Conservation (phyloP, 352 stramenopile genomes). For the Phytophthora chlamydospora region DNA sequence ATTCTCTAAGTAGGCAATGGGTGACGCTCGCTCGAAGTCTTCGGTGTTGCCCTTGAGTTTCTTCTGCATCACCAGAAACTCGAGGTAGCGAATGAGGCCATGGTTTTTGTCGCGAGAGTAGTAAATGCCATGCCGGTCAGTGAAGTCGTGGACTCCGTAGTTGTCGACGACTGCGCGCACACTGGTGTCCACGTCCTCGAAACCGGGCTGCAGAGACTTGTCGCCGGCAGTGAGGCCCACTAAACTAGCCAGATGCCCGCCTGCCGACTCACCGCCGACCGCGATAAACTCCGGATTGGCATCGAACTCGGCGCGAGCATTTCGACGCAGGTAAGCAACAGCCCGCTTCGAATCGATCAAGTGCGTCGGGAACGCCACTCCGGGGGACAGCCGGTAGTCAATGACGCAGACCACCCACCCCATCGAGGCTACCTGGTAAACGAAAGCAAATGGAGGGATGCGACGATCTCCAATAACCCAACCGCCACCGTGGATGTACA, state of each 20-base stretch:
- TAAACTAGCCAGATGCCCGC: slow-evolving; percentile 58
- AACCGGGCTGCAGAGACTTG: slow-evolving; percentile 58
- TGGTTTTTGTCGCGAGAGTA: slow-evolving; percentile 49
- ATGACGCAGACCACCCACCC: slow-evolving; percentile 75
- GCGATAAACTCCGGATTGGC: slow-evolving; percentile 63
- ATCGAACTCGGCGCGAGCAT: slow-evolving; percentile 41
- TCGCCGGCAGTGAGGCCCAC: slow-evolving; percentile 54
- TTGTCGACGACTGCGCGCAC: slow-evolving; percentile 61
- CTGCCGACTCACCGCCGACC: slow-evolving; percentile 66
- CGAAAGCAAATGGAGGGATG: slow-evolving; percentile 49
- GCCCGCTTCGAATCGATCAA: slow-evolving; percentile 72
- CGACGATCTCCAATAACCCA: slow-evolving; percentile 67
- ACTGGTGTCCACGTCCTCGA: slow-evolving; percentile 69
- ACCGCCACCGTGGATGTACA: slow-evolving; percentile 73
- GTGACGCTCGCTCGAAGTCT: slow-evolving; percentile 59
- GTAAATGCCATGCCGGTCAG: slow-evolving; percentile 61
- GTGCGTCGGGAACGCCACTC: slow-evolving; percentile 60
- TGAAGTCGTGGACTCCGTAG: slow-evolving; percentile 69
- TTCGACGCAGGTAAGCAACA: slow-evolving; percentile 54
- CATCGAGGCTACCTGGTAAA: slow-evolving; percentile 61
- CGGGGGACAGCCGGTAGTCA: slow-evolving; percentile 73
- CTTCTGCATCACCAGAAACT: slow-evolving; percentile 70
- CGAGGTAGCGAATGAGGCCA: slow-evolving; percentile 51
- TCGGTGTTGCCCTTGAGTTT: slow-evolving; percentile 50
- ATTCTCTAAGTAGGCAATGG: slow-evolving; percentile 51